A percentile compares a stretch with the other conserved stretches of the same genome.
Conservation (phyloP, 1,284 basidiomycete species). For the Fomitopsis schrenkii region DNA sequence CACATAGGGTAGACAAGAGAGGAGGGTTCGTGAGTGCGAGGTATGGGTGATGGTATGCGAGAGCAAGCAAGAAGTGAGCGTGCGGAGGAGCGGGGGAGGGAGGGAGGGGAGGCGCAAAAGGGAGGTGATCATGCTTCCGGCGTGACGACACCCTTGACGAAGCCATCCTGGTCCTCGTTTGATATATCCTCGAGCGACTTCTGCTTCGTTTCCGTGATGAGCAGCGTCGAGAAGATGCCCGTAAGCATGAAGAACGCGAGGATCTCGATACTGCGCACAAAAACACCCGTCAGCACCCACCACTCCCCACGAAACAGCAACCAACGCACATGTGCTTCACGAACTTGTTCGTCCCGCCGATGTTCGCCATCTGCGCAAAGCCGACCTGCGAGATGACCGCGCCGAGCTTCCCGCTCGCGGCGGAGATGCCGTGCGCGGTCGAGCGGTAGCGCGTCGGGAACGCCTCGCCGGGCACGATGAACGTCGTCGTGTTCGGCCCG, state of each 20-base stretch:
- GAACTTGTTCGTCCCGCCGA: constrained; percentile 57
- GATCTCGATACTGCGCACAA: constrained; percentile 36
- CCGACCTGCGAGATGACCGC: constrained; percentile 82
- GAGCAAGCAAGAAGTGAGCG: background rate
- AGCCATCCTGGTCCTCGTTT: constrained; percentile 46
- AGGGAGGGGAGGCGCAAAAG: background rate
- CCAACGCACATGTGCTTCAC: constrained; percentile 57
- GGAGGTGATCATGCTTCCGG: background rate
- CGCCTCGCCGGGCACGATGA: constrained; percentile 77
- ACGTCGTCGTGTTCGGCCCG: constrained; percentile 83
- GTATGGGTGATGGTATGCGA: background rate
- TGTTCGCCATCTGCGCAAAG: constrained; percentile 68
- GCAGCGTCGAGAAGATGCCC: constrained; percentile 54
- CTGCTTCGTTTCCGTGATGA: constrained; percentile 60
- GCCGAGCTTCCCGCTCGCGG: constrained; percentile 79
- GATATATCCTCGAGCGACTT: constrained; percentile 53
- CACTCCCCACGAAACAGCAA: background rate
- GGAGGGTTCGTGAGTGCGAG: background rate
- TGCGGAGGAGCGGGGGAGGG: background rate
- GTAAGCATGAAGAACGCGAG: constrained; percentile 59
- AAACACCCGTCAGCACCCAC: background rate
- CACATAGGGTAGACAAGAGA: background rate
- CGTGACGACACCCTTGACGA: constrained; percentile 29
- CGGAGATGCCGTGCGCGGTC: constrained; percentile 83
- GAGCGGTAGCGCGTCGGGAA: constrained; percentile 88